These are phyloP conservation scores for Trichosanthes truncata DNA, from an alignment of 306 rosid genomes.

Conservation along the genomic window DNA sequence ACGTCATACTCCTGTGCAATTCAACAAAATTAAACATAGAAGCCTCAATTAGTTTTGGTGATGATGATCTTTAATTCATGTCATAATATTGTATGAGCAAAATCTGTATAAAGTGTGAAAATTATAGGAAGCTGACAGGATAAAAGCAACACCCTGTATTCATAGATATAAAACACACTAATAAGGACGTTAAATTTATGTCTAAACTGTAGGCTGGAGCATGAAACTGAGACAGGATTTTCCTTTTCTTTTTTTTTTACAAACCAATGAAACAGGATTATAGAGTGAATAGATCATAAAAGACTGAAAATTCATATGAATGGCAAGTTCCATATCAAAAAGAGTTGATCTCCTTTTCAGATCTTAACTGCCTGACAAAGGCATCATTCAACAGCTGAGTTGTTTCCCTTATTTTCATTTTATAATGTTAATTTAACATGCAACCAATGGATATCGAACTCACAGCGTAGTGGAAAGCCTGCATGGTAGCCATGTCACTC, in stretches of 20 bases:
- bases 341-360: neutral
- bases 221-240: neutral
- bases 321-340: neutral
- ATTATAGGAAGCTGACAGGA: neutral
- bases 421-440: conserved; percentile 1
- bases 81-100: neutral
- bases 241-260: neutral
- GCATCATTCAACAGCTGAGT: neutral
- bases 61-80: neutral
- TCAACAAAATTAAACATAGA: neutral
- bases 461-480: conserved; percentile 84
- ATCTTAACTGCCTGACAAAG: neutral
- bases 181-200: neutral
- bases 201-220: neutral
- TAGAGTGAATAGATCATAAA: neutral
- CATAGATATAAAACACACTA: neutral
- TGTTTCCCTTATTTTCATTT: neutral
- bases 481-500: conserved; percentile 49
- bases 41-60: neutral
- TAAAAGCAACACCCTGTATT: neutral
- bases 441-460: conserved; percentile 28
- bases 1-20: conserved; percentile 83
- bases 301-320: neutral
- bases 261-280: neutral
- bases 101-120: neutral